phyloP scores from a whole-genome alignment of 208 protist species.

The Leishmania tropica region DNA sequence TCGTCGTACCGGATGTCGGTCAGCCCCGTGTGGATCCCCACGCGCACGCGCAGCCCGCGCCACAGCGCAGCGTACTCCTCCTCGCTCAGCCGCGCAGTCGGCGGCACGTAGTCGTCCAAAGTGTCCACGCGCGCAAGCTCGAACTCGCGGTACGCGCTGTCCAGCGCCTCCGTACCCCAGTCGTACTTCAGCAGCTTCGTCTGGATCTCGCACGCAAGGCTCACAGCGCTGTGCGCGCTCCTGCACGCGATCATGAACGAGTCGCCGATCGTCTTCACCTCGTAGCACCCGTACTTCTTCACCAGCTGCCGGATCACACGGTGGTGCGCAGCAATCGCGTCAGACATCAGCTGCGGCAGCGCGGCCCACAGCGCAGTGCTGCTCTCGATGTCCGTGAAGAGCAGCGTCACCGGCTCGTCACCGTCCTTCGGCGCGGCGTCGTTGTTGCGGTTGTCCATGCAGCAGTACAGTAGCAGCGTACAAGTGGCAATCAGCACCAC shows the following conservation, averaged over 20 bases:
- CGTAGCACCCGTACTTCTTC: conserved; percentile 39
- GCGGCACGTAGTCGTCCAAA: conserved; percentile 21
- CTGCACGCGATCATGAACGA: conserved; percentile 69
- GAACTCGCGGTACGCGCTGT: conserved; percentile 54
- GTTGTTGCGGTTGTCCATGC: conserved; percentile 40
- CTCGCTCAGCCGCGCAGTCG: conserved; percentile 34
- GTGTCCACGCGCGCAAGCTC: conserved; percentile 35
- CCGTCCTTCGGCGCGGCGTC: conserved; percentile 46
- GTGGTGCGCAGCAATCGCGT: conserved; percentile 75
- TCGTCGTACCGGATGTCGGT: conserved; percentile 62
- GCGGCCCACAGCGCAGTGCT: conserved; percentile 82
- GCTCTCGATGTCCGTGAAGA: conserved; percentile 85
- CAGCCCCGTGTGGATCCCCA: conserved; percentile 70
- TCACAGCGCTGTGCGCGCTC: conserved; percentile 38
- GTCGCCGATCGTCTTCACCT: conserved; percentile 45
- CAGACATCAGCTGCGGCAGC: conserved; percentile 52
- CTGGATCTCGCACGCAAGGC: conserved; percentile 59
- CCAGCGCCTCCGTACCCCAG: conserved; percentile 52
- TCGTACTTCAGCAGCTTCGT: conserved; percentile 47
- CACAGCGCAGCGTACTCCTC: conserved; percentile 44
- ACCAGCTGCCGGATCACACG: conserved; percentile 63
- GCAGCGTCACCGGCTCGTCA: conserved; percentile 51
- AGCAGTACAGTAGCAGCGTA: conserved; percentile 17
- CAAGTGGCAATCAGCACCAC: conserved; percentile 1
- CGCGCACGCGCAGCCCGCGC: conserved; percentile 55